Conservation (phyloP, 2,329 filamentous ascomycete species). For the Alternaria postmessia region DNA sequence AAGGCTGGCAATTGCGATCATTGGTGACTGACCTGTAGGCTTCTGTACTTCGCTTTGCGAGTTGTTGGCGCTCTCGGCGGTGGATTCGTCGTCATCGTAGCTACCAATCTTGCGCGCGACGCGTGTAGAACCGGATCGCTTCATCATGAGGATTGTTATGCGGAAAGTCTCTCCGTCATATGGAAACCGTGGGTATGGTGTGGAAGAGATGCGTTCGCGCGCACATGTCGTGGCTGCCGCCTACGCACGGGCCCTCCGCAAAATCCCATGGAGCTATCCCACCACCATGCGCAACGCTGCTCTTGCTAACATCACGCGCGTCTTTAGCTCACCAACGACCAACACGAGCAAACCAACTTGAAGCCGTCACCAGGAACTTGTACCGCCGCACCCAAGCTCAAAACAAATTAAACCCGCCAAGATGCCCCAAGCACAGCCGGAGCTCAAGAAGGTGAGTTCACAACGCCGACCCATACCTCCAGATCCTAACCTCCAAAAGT, state of each 20-base stretch:
- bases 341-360: slow-evolving; percentile 8
- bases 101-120: slow-evolving; percentile 81
- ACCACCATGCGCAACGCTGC: slow-evolving; percentile 19
- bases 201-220: slow-evolving; percentile 8
- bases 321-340: slow-evolving; percentile 10
- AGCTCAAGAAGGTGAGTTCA: slow-evolving; percentile 88
- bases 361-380: not conserved
- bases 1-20: slow-evolving; percentile 32
- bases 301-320: slow-evolving; percentile 24
- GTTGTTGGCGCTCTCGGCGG: slow-evolving; percentile 38
- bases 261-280: slow-evolving; percentile 34
- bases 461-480: not conserved
- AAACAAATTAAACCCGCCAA: slow-evolving; percentile 50
- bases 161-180: not conserved
- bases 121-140: slow-evolving; percentile 63
- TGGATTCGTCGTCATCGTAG: slow-evolving; percentile 64
- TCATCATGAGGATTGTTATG: slow-evolving; percentile 54
- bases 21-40: slow-evolving; percentile 53
- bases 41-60: slow-evolving; percentile 42
- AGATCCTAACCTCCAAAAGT: slow-evolving; percentile 64
- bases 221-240: slow-evolving; percentile 21
- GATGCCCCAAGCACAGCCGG: slow-evolving; percentile 98
- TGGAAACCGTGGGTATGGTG: not conserved
- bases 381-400: slow-evolving; percentile 2
- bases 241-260: slow-evolving; percentile 25